Conservation (phyloP, 345 rosid genomes). For the Bruguiera parviflora region DNA sequence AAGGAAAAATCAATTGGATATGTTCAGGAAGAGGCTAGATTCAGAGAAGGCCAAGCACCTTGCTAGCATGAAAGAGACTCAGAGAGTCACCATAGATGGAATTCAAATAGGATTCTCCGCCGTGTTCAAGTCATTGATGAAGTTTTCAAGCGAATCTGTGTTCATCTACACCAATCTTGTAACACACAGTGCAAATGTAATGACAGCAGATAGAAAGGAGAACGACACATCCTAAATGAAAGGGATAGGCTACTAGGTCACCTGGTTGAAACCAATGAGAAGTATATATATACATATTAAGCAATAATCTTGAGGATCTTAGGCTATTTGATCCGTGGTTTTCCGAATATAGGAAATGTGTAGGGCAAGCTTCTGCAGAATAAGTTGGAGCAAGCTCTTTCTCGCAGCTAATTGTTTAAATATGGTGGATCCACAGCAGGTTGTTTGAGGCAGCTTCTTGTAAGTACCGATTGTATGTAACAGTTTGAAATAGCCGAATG, state of each 20-base stretch:
- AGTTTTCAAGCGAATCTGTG: slow-evolving; percentile 35
- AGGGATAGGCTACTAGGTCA: slow-evolving; percentile 10
- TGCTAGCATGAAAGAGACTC: slow-evolving; percentile 29
- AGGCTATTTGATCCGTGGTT: background rate
- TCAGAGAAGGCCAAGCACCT: slow-evolving; percentile 38
- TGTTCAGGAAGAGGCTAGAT: slow-evolving; percentile 26
- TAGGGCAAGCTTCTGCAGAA: background rate
- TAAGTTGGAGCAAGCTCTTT: slow-evolving; percentile 1
- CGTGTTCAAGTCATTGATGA: slow-evolving; percentile 31
- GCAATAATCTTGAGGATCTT: background rate
- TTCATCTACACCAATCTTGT: slow-evolving; percentile 35
- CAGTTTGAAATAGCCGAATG: no score
- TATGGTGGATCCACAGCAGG: background rate
- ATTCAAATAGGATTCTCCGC: slow-evolving; percentile 38
- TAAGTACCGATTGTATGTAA: no score
- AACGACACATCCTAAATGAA: slow-evolving; percentile 11
- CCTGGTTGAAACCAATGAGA: slow-evolving; percentile 4
- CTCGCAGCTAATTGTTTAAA: background rate
- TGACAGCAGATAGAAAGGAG: slow-evolving; percentile 8
- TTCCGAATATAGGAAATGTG: background rate
- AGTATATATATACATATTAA: background rate
- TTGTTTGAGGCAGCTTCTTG: background rate
- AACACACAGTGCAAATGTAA: slow-evolving; percentile 18
- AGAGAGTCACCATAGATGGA: slow-evolving; percentile 28
- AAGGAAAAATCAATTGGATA: slow-evolving; percentile 29